Percentiles rank a stretch among this genome's conserved stretches.
Evolutionary conservation across 2,329 filamentous ascomycete species (phyloP).

Genomic region (Passalora sequoiae): DNA sequence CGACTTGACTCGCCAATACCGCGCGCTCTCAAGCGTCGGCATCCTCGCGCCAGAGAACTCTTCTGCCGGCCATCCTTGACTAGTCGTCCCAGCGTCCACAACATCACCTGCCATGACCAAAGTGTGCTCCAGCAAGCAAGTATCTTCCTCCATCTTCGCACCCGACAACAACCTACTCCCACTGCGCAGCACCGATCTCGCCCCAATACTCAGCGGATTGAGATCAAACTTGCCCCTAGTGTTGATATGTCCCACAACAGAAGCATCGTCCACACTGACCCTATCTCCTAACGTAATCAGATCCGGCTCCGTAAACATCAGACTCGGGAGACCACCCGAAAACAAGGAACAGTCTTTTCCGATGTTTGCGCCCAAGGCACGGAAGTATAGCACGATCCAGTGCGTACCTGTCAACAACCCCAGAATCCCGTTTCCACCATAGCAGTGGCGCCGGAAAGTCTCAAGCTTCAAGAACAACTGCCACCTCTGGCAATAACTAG

Average conservation of each 20-base stretch:
- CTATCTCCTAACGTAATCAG: conserved; percentile 51
- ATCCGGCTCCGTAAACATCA: conserved; percentile 56
- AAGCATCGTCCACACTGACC: conserved; percentile 53
- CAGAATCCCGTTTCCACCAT: conserved; percentile 48
- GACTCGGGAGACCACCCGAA: conserved; percentile 48
- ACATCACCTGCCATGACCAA: conserved; percentile 54
- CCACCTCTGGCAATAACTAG: conserved; percentile 53
- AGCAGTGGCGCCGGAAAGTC: conserved; percentile 48
- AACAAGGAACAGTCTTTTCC: conserved; percentile 54
- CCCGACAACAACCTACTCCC: conserved; percentile 51
- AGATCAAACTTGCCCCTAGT: conserved; percentile 54
- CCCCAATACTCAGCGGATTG: conserved; percentile 48
- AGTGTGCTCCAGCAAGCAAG: conserved; percentile 54
- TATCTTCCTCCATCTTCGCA: conserved; percentile 50
- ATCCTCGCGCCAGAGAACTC: conserved; percentile 34
- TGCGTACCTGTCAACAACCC: conserved; percentile 51
- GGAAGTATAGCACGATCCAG: conserved; percentile 52
- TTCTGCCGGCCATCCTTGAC: conserved; percentile 54
- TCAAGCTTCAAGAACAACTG: conserved; percentile 52
- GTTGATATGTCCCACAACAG: conserved; percentile 54
- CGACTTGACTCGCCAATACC: conserved; percentile 15
- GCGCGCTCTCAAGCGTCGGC: conserved; percentile 24
- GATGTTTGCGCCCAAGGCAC: conserved; percentile 50
- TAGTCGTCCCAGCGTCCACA: conserved; percentile 47
- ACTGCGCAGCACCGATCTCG: conserved; percentile 49